phyloP scores from a whole-genome alignment of 352 stramenopile species.

The Globisporangium paroecandrum region DNA sequence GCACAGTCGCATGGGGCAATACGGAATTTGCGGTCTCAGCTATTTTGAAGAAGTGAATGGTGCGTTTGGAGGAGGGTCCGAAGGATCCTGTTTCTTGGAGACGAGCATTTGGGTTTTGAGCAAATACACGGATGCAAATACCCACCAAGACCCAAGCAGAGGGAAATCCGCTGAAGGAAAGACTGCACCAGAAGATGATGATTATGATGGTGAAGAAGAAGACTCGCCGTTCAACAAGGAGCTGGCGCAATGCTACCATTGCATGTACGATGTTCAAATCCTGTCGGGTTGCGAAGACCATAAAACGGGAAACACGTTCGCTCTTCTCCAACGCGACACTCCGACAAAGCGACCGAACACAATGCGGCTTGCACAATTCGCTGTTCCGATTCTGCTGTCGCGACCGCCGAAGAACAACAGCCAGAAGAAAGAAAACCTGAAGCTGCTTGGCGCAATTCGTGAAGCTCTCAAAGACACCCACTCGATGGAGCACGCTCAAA shows the following conservation, averaged over 20 bases:
- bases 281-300: slow-evolving; percentile 54
- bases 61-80: not conserved
- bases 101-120: slow-evolving; percentile 32
- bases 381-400: slow-evolving; percentile 55
- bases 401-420: slow-evolving; percentile 56
- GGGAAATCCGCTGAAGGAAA: slow-evolving; percentile 5
- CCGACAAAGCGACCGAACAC: slow-evolving; percentile 22
- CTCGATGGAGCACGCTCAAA: slow-evolving; percentile 7
- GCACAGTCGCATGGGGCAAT: slow-evolving; percentile 38
- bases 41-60: slow-evolving; percentile 22
- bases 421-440: slow-evolving; percentile 74
- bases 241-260: slow-evolving; percentile 67
- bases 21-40: slow-evolving; percentile 42
- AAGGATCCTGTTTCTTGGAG: slow-evolving; percentile 41
- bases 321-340: slow-evolving; percentile 20
- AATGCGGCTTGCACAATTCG: slow-evolving; percentile 42
- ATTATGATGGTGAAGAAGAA: slow-evolving; percentile 8
- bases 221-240: slow-evolving; percentile 42
- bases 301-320: slow-evolving; percentile 42
- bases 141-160: slow-evolving; percentile 11
- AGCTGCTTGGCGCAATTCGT: slow-evolving; percentile 56
- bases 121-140: slow-evolving; percentile 22
- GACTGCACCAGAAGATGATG: slow-evolving; percentile 8
- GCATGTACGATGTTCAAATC: slow-evolving; percentile 72
- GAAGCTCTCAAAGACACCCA: slow-evolving; percentile 29